These are phyloP conservation scores for Fusarium chuoi DNA, from an alignment of 2,329 filamentous ascomycete genomes.

Conservation along the genomic window DNA sequence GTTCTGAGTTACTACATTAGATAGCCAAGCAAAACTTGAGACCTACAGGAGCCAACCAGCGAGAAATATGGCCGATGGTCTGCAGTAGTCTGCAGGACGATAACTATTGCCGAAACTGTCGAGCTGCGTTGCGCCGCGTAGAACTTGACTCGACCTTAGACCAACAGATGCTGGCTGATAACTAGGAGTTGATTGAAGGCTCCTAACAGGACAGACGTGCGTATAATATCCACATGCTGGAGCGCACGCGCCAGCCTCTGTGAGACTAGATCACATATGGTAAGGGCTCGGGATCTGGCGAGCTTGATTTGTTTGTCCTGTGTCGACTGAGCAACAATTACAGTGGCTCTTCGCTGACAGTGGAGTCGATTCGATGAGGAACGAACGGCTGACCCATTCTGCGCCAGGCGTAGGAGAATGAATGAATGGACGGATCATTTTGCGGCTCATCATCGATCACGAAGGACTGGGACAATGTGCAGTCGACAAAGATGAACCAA, in stretches of 20 bases:
- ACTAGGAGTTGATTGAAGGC: slow-evolving; percentile 37
- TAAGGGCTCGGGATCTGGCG: slow-evolving; percentile 43
- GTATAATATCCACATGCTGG: slow-evolving; percentile 39
- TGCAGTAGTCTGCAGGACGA: slow-evolving; percentile 38
- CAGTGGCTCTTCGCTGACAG: slow-evolving; percentile 33
- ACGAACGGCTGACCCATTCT: slow-evolving; percentile 33
- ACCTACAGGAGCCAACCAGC: slow-evolving; percentile 21
- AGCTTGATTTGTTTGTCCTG: slow-evolving; percentile 30
- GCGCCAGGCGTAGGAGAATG: slow-evolving; percentile 17
- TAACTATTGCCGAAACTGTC: slow-evolving; percentile 44
- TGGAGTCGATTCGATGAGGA: slow-evolving; percentile 31
- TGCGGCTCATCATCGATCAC: slow-evolving; percentile 40
- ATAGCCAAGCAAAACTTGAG: slow-evolving; percentile 32
- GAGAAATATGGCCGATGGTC: slow-evolving; percentile 34
- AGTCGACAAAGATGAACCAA: slow-evolving; percentile 33
- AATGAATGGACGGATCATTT: slow-evolving; percentile 32
- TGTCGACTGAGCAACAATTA: slow-evolving; percentile 44
- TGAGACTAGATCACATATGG: slow-evolving; percentile 41
- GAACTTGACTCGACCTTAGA: slow-evolving; percentile 38
- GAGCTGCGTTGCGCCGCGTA: slow-evolving; percentile 46
- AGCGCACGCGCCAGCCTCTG: slow-evolving; percentile 40
- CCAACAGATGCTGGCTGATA: slow-evolving; percentile 44
- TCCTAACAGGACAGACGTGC: slow-evolving; percentile 42
- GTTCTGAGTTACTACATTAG: slow-evolving; percentile 14
- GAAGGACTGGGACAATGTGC: not conserved